These are phyloP conservation scores for Silene uniflora DNA, from an alignment of 148 eudicot species.

Conservation along the genomic window DNA sequence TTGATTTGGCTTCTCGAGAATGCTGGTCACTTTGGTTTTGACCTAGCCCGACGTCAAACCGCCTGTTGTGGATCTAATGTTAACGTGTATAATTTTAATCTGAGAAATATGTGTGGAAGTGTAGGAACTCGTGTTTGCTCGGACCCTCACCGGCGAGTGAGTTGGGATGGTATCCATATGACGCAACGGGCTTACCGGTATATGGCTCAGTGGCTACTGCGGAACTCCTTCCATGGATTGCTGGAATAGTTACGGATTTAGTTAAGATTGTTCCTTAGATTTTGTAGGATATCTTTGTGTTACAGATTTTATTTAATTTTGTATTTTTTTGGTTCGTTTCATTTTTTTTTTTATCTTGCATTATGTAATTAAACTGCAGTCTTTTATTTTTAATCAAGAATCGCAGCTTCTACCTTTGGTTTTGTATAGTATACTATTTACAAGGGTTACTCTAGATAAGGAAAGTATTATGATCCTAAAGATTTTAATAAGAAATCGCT, in stretches of 20 bases:
- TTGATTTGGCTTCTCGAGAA: conserved; percentile 25
- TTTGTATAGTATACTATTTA: too few relatives aligned
- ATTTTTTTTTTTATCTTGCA: too few relatives aligned
- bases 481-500: too few relatives aligned
- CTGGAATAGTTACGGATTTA: not conserved
- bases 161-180: conserved; percentile 17
- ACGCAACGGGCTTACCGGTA: conserved; percentile 19
- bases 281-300: too few relatives aligned
- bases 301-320: too few relatives aligned
- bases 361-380: too few relatives aligned
- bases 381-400: too few relatives aligned
- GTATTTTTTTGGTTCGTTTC: too few relatives aligned
- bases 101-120: conserved; percentile 12
- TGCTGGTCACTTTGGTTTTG: conserved; percentile 21
- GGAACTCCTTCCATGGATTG: not conserved
- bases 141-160: not conserved
- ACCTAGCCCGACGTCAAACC: not conserved
- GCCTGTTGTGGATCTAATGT: conserved; percentile 29
- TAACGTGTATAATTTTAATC: conserved; percentile 10
- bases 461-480: too few relatives aligned
- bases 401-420: too few relatives aligned
- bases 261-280: too few relatives aligned
- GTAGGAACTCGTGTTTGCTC: conserved; percentile 1
- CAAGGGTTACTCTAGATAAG: too few relatives aligned
- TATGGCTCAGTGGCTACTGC: conserved; percentile 16